Percentiles rank a stretch among this genome's conserved stretches.
Evolutionary conservation across 1,284 basidiomycete species (phyloP).

Genomic region (Mrakiaceae sp.): DNA sequence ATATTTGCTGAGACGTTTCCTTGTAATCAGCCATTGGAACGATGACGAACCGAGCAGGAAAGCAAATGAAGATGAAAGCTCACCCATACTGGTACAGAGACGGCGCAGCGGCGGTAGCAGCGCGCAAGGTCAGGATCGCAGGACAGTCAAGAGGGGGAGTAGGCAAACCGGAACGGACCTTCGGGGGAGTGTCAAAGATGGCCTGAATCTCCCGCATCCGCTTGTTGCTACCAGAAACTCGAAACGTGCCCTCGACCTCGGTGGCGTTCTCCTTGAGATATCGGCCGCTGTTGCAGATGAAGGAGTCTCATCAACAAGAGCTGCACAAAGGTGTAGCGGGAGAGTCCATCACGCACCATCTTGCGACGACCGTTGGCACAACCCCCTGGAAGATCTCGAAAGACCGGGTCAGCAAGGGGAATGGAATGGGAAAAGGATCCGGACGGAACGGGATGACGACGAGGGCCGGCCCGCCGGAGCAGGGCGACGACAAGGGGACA

Average conservation of each 20-base stretch:
- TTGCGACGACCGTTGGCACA: slow-evolving; percentile 93
- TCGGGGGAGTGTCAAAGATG: slow-evolving; percentile 75
- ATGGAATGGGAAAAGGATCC: no score
- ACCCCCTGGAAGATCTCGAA: slow-evolving; percentile 39
- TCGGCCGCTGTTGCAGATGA: slow-evolving; percentile 48
- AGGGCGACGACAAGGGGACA: no score
- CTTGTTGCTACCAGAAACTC: slow-evolving; percentile 83
- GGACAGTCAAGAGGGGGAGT: neutral
- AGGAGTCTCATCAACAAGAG: neutral
- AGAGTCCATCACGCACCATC: slow-evolving; percentile 54
- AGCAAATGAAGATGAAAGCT: no score
- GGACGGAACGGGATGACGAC: no score
- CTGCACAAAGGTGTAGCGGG: slow-evolving; percentile 15
- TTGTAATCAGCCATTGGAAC: no score
- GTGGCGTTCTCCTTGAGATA: slow-evolving; percentile 89
- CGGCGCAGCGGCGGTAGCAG: no score
- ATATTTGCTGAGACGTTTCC: slow-evolving; percentile 71
- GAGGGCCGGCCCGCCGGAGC: no score
- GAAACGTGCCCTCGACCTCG: slow-evolving; percentile 90
- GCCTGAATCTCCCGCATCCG: slow-evolving; percentile 92
- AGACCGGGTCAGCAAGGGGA: slow-evolving; percentile 20
- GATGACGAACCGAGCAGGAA: no score
- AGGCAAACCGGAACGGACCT: slow-evolving; percentile 43
- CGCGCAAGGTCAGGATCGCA: no score
- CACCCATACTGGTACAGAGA: no score